These are phyloP conservation scores for Monosporascus sp. DNA, from an alignment of 2,329 filamentous ascomycete genomes.

Conservation along the genomic window DNA sequence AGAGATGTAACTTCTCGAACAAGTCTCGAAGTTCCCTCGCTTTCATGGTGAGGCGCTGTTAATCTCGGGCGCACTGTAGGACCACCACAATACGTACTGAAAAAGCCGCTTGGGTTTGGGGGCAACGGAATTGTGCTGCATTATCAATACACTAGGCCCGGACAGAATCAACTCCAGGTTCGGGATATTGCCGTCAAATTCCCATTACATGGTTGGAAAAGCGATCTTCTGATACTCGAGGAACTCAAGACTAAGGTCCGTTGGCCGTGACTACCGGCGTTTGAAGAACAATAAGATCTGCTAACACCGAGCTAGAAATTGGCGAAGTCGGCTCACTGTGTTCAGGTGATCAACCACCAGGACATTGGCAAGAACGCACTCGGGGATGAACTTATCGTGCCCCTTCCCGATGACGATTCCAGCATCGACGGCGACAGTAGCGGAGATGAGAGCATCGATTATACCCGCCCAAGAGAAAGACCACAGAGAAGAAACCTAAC, in stretches of 20 bases:
- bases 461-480: neutral
- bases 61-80: neutral
- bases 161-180: neutral
- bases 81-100: neutral
- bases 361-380: neutral
- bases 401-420: conserved; percentile 8
- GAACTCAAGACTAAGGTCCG: conserved; percentile 1
- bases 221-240: neutral
- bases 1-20: too few relatives aligned
- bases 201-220: neutral
- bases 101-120: conserved; percentile 3
- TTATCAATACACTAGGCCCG: neutral
- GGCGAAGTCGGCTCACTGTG: conserved; percentile 14
- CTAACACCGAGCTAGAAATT: conserved; percentile 13
- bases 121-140: conserved; percentile 2
- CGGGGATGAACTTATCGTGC: neutral
- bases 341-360: conserved; percentile 10
- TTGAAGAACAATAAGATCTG: neutral
- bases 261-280: neutral
- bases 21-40: neutral
- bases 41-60: neutral
- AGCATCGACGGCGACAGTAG: conserved; percentile 11
- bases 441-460: conserved; percentile 11
- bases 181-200: conserved; percentile 13
- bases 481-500: neutral